Evolutionary conservation across 768 basidiomycete genomes (phyloP).

Genomic region (Ramaria sp.): DNA sequence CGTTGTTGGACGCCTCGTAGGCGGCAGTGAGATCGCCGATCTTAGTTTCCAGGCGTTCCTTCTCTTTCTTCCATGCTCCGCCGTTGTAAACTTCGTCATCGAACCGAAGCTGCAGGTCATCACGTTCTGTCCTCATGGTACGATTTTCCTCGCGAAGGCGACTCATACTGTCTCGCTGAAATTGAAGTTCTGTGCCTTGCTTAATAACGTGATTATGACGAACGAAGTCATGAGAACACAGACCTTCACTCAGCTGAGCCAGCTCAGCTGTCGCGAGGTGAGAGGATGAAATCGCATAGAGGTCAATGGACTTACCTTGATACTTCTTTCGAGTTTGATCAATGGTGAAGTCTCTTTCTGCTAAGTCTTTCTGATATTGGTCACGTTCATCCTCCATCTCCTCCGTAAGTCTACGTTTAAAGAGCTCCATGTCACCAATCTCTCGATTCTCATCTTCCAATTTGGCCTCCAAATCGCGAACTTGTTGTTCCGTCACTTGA

Average conservation of each 20-base stretch:
- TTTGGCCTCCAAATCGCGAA: conserved; percentile 50
- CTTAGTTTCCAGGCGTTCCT: conserved; percentile 77
- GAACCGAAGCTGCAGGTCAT: conserved; percentile 61
- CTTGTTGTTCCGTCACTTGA: conserved; percentile 37
- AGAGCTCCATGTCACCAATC: conserved; percentile 50
- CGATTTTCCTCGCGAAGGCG: conserved; percentile 72
- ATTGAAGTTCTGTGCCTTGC: conserved; percentile 49
- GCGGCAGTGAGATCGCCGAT: conserved; percentile 65
- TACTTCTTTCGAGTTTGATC: conserved; percentile 83
- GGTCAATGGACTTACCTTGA: conserved; percentile 40
- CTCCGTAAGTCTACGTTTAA: conserved; percentile 58
- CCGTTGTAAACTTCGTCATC: conserved; percentile 73
- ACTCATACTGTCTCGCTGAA: conserved; percentile 66
- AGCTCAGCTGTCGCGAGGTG: conserved; percentile 45
- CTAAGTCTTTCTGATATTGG: conserved; percentile 70
- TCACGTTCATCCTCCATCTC: conserved; percentile 73
- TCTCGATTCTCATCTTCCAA: conserved; percentile 62
- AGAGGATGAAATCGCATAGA: conserved; percentile 1
- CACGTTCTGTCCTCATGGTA: conserved; percentile 65
- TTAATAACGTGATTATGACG: conserved; percentile 1
- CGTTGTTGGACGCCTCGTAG: conserved; percentile 60
- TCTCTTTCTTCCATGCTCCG: conserved; percentile 80
- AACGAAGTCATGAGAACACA: conserved; percentile 4
- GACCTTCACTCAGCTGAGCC: conserved; percentile 72
- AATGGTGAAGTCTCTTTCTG: conserved; percentile 64